Conservation (phyloP, 495 filamentous ascomycete species). For the Tuber indicum region DNA sequence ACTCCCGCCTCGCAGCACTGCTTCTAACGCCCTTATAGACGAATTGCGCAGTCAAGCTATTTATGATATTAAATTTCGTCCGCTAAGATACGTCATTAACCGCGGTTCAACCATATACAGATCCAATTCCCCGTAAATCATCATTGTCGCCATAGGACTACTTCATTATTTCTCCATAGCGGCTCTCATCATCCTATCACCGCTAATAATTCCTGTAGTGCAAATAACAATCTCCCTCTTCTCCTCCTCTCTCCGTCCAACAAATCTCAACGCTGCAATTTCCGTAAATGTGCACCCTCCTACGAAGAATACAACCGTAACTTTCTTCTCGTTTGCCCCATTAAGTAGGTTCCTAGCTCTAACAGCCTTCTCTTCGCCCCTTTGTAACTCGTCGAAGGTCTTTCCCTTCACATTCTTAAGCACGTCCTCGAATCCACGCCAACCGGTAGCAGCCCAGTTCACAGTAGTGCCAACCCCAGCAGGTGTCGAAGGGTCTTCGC, state of each 20-base stretch:
- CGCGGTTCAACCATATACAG: background rate
- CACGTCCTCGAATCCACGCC: slow-evolving; percentile 84
- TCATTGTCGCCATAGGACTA: background rate
- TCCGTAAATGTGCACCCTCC: slow-evolving; percentile 93
- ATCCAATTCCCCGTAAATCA: background rate
- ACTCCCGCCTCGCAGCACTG: background rate
- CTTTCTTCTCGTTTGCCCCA: slow-evolving; percentile 66
- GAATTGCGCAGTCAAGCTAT: background rate
- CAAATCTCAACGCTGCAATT: slow-evolving; percentile 87
- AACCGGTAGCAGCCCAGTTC: slow-evolving; percentile 63
- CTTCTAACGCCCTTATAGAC: slow-evolving; percentile 9
- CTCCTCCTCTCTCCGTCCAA: slow-evolving; percentile 78
- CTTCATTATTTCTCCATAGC: slow-evolving; percentile 50
- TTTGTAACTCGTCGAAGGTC: slow-evolving; percentile 88
- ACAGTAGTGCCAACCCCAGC: slow-evolving; percentile 25
- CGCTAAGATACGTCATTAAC: background rate
- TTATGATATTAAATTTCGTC: background rate
- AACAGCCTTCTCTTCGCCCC: slow-evolving; percentile 86
- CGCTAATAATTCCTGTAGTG: slow-evolving; percentile 85
- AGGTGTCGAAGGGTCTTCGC: slow-evolving; percentile 21
- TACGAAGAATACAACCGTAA: slow-evolving; percentile 87
- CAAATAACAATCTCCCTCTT: slow-evolving; percentile 79
- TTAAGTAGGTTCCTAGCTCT: slow-evolving; percentile 79
- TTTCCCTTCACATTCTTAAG: slow-evolving; percentile 75
- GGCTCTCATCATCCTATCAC: slow-evolving; percentile 79